Conservation (phyloP, 2,329 filamentous ascomycete species). For the Neonectria faginata region DNA sequence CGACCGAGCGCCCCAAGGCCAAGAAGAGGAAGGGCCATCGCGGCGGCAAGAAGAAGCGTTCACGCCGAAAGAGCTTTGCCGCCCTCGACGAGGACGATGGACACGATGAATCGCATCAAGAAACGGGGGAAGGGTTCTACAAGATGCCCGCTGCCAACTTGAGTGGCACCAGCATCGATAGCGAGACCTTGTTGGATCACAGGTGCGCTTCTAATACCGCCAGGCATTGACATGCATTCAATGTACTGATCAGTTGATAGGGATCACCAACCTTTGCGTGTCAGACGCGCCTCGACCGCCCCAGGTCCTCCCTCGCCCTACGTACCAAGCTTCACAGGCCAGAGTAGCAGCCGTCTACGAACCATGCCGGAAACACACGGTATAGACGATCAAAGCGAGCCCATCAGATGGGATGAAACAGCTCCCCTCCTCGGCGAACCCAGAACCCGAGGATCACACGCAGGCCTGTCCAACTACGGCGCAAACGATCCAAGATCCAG, state of each 20-base stretch:
- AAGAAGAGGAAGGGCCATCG: slow-evolving; percentile 80
- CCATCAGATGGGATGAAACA: slow-evolving; percentile 60
- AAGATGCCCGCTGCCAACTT: slow-evolving; percentile 66
- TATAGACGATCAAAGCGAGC: slow-evolving; percentile 62
- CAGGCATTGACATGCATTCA: slow-evolving; percentile 5
- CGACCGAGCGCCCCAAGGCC: slow-evolving; percentile 36
- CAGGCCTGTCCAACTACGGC: slow-evolving; percentile 55
- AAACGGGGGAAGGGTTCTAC: slow-evolving; percentile 60
- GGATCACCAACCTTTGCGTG: slow-evolving; percentile 71
- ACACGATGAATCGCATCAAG: slow-evolving; percentile 52
- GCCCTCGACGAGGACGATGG: slow-evolving; percentile 67
- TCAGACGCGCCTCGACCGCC: slow-evolving; percentile 69
- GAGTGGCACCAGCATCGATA: slow-evolving; percentile 90
- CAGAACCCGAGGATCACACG: slow-evolving; percentile 39
- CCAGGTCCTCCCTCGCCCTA: slow-evolving; percentile 51
- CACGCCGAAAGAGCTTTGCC: slow-evolving; percentile 85
- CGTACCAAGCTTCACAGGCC: slow-evolving; percentile 46
- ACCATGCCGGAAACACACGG: slow-evolving; percentile 52
- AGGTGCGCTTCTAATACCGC: slow-evolving; percentile 62
- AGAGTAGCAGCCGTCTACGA: slow-evolving; percentile 51
- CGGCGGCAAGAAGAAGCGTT: slow-evolving; percentile 80
- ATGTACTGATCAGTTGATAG: slow-evolving; percentile 49
- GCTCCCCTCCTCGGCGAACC: slow-evolving; percentile 64
- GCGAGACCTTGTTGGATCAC: slow-evolving; percentile 88
- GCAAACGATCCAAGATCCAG: slow-evolving; percentile 53